Conservation (phyloP, 108 stramenopile species). For the Nannochloropsis granulata region DNA sequence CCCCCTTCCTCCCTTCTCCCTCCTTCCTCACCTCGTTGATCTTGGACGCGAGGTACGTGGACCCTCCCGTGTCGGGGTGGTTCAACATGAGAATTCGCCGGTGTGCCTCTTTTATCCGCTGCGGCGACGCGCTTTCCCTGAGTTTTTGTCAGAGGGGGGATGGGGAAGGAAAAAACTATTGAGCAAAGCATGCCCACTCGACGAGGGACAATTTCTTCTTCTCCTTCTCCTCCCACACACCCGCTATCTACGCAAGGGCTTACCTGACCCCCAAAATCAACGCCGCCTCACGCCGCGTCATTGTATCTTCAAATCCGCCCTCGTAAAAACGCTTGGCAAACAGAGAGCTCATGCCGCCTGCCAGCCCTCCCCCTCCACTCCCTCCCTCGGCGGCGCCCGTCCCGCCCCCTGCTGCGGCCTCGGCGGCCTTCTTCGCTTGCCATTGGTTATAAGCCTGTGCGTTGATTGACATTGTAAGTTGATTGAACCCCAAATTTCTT, state of each 20-base stretch:
- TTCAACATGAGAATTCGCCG: conserved; percentile 83
- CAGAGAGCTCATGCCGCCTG: conserved; percentile 49
- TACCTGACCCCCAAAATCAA: conserved; percentile 74
- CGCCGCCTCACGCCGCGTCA: conserved; percentile 92
- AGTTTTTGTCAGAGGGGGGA: neutral
- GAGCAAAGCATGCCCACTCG: neutral
- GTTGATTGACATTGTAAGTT: no score
- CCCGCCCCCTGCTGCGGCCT: neutral
- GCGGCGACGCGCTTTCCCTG: conserved; percentile 62
- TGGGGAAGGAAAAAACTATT: neutral
- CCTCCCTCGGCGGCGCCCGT: neutral
- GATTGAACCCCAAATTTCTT: no score
- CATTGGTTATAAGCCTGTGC: neutral
- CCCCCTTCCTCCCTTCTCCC: neutral
- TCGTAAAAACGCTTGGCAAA: conserved; percentile 76
- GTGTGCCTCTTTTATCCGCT: conserved; percentile 91
- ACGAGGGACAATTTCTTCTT: neutral
- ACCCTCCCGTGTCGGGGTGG: conserved; percentile 97
- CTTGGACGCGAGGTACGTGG: conserved; percentile 83
- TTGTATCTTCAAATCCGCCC: conserved; percentile 93
- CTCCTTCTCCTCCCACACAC: no score
- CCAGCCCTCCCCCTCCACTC: neutral
- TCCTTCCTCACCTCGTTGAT: conserved; percentile 69
- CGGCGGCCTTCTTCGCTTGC: neutral
- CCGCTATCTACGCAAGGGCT: neutral